These are phyloP conservation scores for Scedosporium boydii DNA, from an alignment of 2,329 filamentous ascomycete species.

Conservation along the genomic window DNA sequence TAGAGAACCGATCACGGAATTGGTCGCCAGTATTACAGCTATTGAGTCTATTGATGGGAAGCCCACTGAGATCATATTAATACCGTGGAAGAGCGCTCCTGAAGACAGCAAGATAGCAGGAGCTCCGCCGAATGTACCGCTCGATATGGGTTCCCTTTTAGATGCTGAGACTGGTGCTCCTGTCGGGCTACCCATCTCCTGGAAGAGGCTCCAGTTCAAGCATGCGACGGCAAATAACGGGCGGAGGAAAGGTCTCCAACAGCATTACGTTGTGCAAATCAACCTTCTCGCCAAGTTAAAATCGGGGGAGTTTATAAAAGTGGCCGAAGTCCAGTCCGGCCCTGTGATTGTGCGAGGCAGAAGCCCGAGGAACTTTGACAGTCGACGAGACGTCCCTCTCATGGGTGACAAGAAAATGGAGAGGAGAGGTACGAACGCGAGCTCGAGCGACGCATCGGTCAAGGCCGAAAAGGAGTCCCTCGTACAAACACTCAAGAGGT, in stretches of 20 bases:
- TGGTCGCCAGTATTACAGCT: constrained; percentile 75
- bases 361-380: constrained; percentile 90
- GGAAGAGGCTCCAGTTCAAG: constrained; percentile 92
- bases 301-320: constrained; percentile 54
- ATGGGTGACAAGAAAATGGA: constrained; percentile 40
- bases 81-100: constrained; percentile 78
- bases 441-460: constrained; percentile 20
- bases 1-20: constrained; percentile 64
- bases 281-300: constrained; percentile 71
- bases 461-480: constrained; percentile 21
- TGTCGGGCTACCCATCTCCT: constrained; percentile 74
- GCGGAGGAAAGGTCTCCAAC: constrained; percentile 83
- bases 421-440: constrained; percentile 10
- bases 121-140: constrained; percentile 42
- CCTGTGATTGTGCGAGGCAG: constrained; percentile 92
- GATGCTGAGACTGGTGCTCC: constrained; percentile 65
- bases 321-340: constrained; percentile 81
- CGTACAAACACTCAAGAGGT: constrained; percentile 19
- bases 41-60: constrained; percentile 91
- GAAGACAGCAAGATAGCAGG: constrained; percentile 40
- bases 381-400: constrained; percentile 73
- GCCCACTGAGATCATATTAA: constrained; percentile 85
- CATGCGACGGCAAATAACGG: constrained; percentile 96
- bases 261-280: constrained; percentile 86
- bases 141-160: constrained; percentile 49